These are phyloP conservation scores for Gossypium trilobum DNA, from an alignment of 441 rosid species.

Conservation along the genomic window DNA sequence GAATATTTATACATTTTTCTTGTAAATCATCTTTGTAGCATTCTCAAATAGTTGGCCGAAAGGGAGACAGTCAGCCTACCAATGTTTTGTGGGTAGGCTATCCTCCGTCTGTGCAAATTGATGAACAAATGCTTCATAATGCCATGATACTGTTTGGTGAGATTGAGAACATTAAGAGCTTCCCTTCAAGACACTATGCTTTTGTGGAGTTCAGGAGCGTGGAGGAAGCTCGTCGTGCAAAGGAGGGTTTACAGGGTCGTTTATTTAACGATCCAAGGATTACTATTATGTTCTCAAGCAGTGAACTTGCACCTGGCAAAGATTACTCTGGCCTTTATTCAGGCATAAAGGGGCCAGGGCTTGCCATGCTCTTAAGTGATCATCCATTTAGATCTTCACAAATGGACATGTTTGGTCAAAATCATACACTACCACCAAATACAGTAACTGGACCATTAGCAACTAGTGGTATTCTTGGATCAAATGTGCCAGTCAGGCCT, in stretches of 20 bases:
- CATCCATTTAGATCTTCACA: constrained; percentile 33
- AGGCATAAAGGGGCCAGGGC: constrained; percentile 50
- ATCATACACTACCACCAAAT: constrained; percentile 23
- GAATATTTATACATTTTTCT: not conserved
- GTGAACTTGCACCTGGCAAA: constrained; percentile 55
- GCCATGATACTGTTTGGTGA: constrained; percentile 95
- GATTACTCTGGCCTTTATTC: constrained; percentile 42
- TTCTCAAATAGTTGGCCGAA: constrained; percentile 40
- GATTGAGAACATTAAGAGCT: constrained; percentile 82
- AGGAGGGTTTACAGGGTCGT: constrained; percentile 88
- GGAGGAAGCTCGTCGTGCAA: constrained; percentile 88
- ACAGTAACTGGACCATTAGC: constrained; percentile 31
- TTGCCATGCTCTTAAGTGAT: constrained; percentile 45
- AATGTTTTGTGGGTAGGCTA: constrained; percentile 81
- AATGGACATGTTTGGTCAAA: constrained; percentile 39
- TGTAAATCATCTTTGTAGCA: constrained; percentile 30
- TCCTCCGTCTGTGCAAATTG: constrained; percentile 82
- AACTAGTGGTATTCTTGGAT: constrained; percentile 32
- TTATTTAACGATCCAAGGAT: constrained; percentile 82
- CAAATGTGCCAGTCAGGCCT: constrained; percentile 29
- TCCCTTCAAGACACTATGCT: constrained; percentile 72
- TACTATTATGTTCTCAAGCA: constrained; percentile 70
- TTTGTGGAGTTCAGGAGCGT: constrained; percentile 89
- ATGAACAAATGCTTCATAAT: constrained; percentile 88
- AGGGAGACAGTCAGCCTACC: constrained; percentile 63